Evolutionary conservation across 345 rosid genomes (phyloP), one percentile per base, ranked within the genome.

Genomic region (Citrus medica): DNA sequence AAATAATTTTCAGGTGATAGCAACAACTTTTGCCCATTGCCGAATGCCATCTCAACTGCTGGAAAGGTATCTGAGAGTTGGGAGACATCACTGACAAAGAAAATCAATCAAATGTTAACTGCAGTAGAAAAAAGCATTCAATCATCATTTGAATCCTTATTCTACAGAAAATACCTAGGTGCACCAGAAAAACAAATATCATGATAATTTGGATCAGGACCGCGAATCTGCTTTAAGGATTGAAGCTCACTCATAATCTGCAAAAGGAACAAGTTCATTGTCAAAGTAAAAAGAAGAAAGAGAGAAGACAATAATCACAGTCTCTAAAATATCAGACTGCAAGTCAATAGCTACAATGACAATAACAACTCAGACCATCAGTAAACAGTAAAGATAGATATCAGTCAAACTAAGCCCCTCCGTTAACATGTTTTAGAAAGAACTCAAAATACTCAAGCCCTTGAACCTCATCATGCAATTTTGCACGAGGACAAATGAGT

Each of bases 1-100:
- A 96, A 80, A 84, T 96, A 96, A 82, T 96, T 96, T 86, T 96
- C 99, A 69, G 99, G 97, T 3, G 98, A 88, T 56, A 96, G 82
- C 27, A 84, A 79, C 82, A 90, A 79, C 76, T 93, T 91, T 78
- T 96, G 90, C 61, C 90, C 89, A 79, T 89, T 87, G 64, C 84
- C 89, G 80, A 94, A 94, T 17, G 85, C 83, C 91, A 96, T 82
- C 75, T 94, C 97, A 17, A 94, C 91, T 7, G 85, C 53, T 78
- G 99, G 97, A 82, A 94, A 96, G 70, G 75, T 70, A 55, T 86
- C 83, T 33, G 92, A 76, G 82, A 91, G 92, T 82, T 86, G 81
- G 3, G 89, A 83, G 76, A 79, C 82, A 71, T 88, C 87, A 71
- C 98, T 95, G 84, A 10, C 80, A 27, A 30, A 13, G 80, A 77